These are phyloP conservation scores for Boletus rubropictus DNA, from an alignment of 768 basidiomycete genomes.

Conservation along the genomic window DNA sequence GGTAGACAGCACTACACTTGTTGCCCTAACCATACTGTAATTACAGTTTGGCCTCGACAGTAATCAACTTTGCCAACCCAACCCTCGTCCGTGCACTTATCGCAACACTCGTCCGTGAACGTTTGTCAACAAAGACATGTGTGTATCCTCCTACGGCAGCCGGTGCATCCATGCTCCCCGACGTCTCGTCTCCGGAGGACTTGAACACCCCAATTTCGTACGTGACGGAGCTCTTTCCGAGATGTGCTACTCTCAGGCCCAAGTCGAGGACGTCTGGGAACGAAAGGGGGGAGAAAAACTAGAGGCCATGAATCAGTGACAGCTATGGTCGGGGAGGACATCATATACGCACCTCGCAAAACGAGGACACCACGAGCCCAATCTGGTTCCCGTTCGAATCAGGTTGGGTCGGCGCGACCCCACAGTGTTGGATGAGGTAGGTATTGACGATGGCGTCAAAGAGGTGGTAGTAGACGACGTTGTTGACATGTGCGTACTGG, in stretches of 20 bases:
- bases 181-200: conserved; percentile 9
- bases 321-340: background rate
- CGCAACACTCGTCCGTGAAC: conserved; percentile 48
- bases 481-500: conserved; percentile 79
- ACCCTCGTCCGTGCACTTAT: conserved; percentile 40
- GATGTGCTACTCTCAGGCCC: conserved; percentile 58
- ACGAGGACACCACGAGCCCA: conserved; percentile 75
- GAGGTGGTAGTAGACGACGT: conserved; percentile 73
- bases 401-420: conserved; percentile 45
- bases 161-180: conserved; percentile 18
- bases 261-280: conserved; percentile 70
- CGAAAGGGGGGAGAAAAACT: conserved; percentile 69
- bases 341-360: conserved; percentile 48
- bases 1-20: background rate
- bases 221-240: conserved; percentile 70
- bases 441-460: conserved; percentile 81
- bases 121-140: conserved; percentile 74
- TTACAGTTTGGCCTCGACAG: conserved; percentile 12
- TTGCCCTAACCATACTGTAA: background rate
- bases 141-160: conserved; percentile 58
- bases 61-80: conserved; percentile 36
- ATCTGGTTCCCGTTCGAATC: conserved; percentile 36
- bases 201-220: conserved; percentile 79
- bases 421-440: conserved; percentile 65
- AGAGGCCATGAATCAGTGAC: background rate